Percentiles rank a stretch among this genome's conserved stretches.
Conservation (phyloP, 257 asterid genomes). For the Gentiana macrophylla region DNA sequence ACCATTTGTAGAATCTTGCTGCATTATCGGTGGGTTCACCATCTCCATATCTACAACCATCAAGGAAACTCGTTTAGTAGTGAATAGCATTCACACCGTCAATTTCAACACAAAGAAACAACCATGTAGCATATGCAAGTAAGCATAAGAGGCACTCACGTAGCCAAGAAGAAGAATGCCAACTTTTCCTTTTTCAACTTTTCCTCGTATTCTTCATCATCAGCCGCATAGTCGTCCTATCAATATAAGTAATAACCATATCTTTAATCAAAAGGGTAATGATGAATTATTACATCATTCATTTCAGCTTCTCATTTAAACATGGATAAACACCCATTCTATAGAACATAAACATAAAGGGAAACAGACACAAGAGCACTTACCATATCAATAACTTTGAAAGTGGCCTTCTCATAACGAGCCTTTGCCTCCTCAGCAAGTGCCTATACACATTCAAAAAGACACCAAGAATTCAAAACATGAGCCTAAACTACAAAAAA, state of each 20-base stretch:
- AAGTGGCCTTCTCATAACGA: conserved; percentile 69
- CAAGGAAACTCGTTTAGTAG: conserved; percentile 23
- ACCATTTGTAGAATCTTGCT: conserved; percentile 96
- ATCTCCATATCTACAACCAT: conserved; percentile 79
- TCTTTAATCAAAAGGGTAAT: conserved; percentile 2
- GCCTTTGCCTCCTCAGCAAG: conserved; percentile 93
- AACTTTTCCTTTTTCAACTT: conserved; percentile 72
- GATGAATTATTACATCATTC: background rate
- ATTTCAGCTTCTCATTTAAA: background rate
- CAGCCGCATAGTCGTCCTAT: conserved; percentile 97
- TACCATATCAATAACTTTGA: conserved; percentile 77
- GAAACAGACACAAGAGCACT: conserved; percentile 12
- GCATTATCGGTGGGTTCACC: conserved; percentile 99
- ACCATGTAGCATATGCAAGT: background rate
- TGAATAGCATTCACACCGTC: conserved; percentile 4
- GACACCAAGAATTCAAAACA: too few species aligned
- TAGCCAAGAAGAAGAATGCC: conserved; percentile 86
- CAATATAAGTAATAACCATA: conserved; percentile 5
- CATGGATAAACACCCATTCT: background rate
- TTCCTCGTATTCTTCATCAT: conserved; percentile 88
- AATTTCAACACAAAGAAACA: background rate
- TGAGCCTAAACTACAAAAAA: too few species aligned
- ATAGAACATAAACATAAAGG: conserved; percentile 5
- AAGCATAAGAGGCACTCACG: conserved; percentile 46
- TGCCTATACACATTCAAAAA: conserved; percentile 37